These are phyloP conservation scores for Podaxis sp. DNA, from an alignment of 768 basidiomycete genomes.

Conservation along the genomic window DNA sequence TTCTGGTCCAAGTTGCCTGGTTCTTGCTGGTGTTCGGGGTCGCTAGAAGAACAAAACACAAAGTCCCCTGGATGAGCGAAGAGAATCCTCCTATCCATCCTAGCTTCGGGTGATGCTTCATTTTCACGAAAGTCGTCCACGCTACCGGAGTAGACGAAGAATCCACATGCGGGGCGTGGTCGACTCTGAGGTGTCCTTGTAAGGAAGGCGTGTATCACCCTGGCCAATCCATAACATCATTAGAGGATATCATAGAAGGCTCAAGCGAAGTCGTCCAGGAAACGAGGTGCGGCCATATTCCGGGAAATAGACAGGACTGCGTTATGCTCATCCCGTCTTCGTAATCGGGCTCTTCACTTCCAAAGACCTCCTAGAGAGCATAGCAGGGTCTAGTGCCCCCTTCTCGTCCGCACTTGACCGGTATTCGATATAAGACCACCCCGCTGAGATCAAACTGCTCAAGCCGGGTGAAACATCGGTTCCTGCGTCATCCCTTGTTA, in stretches of 20 bases:
- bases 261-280: slow-evolving; percentile 15
- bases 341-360: slow-evolving; percentile 17
- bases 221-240: slow-evolving; percentile 18
- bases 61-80: background rate
- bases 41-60: background rate
- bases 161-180: slow-evolving; percentile 16
- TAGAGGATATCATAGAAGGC: background rate
- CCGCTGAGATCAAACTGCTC: slow-evolving; percentile 25
- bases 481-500: slow-evolving; percentile 5
- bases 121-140: too few relatives aligned
- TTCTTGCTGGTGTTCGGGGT: background rate
- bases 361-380: slow-evolving; percentile 24
- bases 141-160: slow-evolving; percentile 14
- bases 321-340: slow-evolving; percentile 24
- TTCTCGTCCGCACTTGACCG: background rate
- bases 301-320: slow-evolving; percentile 24
- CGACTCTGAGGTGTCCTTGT: slow-evolving; percentile 12
- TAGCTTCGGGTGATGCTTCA: background rate
- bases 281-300: slow-evolving; percentile 29
- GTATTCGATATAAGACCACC: slow-evolving; percentile 24
- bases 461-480: slow-evolving; percentile 22
- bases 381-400: background rate
- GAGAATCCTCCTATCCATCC: background rate
- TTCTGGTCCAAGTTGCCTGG: background rate
- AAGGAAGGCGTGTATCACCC: slow-evolving; percentile 21